Percentiles rank a stretch among this genome's conserved stretches.
Evolutionary conservation across 192 early-diverging fungal genomes (phyloP).

Genomic region (Chytriomyces hyalinus): DNA sequence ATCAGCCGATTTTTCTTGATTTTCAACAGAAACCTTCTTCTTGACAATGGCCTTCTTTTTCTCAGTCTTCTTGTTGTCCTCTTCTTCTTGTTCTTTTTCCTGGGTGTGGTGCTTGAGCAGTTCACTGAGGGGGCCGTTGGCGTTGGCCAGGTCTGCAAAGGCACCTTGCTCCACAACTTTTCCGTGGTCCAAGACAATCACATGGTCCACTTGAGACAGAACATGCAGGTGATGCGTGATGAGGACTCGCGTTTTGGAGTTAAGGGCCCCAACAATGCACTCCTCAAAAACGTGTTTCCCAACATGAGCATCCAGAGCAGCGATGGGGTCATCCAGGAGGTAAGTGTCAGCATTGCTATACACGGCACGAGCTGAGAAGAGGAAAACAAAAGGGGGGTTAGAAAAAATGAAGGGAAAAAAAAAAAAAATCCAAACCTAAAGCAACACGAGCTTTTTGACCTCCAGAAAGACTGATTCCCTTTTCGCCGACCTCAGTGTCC

Average conservation of each 20-base stretch:
- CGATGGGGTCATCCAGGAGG: conserved; percentile 74
- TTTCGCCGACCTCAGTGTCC: conserved; percentile 49
- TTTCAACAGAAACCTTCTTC: neutral
- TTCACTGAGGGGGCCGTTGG: neutral
- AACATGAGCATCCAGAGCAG: conserved; percentile 64
- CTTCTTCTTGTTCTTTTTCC: neutral
- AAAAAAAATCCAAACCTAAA: conserved; percentile 29
- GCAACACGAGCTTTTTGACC: conserved; percentile 52
- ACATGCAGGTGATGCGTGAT: conserved; percentile 77
- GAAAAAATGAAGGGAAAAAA: neutral
- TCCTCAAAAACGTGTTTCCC: conserved; percentile 71
- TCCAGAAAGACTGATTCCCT: conserved; percentile 49
- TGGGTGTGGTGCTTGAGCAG: conserved; percentile 8
- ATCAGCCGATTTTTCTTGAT: neutral
- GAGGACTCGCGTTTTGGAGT: conserved; percentile 76
- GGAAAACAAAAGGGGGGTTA: neutral
- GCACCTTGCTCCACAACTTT: conserved; percentile 60
- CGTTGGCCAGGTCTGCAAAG: neutral
- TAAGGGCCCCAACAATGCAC: conserved; percentile 64
- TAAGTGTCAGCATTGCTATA: conserved; percentile 65
- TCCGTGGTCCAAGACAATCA: conserved; percentile 72
- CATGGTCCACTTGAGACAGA: conserved; percentile 68
- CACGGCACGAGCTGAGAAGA: conserved; percentile 63
- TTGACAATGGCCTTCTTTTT: neutral
- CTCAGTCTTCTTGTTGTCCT: neutral